A percentile compares a stretch with the other conserved stretches of the same genome.
Conservation (phyloP, 2,329 filamentous ascomycete species). For the Aspergillus sclerotialis region DNA sequence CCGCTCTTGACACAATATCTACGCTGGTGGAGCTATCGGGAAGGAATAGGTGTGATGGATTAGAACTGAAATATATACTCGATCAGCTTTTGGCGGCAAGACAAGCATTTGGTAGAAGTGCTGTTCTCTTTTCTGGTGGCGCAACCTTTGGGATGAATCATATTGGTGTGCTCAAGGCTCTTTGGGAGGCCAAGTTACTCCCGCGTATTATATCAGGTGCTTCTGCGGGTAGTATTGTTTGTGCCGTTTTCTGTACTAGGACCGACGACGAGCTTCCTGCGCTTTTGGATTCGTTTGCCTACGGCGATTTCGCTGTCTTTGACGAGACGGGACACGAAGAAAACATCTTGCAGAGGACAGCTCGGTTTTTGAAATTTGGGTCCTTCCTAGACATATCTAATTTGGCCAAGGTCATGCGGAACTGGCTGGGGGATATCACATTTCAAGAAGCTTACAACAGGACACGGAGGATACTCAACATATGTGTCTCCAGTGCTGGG, state of each 20-base stretch:
- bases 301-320: constrained; percentile 77
- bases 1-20: constrained; percentile 66
- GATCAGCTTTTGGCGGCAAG: constrained; percentile 65
- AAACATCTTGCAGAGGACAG: constrained; percentile 60
- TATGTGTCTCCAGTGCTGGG: constrained; percentile 82
- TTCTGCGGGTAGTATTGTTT: constrained; percentile 81
- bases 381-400: constrained; percentile 80
- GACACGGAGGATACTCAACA: constrained; percentile 87
- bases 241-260: constrained; percentile 68
- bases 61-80: constrained; percentile 55
- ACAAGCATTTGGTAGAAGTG: constrained; percentile 78
- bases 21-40: constrained; percentile 59
- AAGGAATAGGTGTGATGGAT: constrained; percentile 42
- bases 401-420: constrained; percentile 72
- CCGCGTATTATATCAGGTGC: constrained; percentile 83
- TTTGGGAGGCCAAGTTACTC: constrained; percentile 67
- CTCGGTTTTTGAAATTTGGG: constrained; percentile 70
- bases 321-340: constrained; percentile 56
- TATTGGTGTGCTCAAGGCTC: constrained; percentile 75
- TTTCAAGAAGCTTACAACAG: constrained; percentile 95
- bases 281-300: constrained; percentile 63
- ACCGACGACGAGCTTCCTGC: constrained; percentile 71
- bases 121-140: constrained; percentile 74
- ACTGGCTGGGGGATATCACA: constrained; percentile 77
- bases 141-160: constrained; percentile 91